phyloP scores from a whole-genome alignment of 2,329 filamentous ascomycete species.

The Leptographium wingfieldii region DNA sequence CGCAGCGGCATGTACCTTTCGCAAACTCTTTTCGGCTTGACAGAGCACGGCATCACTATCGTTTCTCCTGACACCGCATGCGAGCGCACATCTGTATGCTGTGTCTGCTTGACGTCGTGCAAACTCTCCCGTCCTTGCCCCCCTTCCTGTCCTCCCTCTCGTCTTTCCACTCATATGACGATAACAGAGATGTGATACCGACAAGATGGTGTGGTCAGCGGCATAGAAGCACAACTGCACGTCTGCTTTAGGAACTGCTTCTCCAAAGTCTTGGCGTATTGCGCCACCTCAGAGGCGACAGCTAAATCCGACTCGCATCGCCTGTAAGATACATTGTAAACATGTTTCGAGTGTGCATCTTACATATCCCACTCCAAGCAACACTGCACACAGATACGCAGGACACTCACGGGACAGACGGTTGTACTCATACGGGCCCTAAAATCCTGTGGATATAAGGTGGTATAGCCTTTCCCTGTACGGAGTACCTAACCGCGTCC shows the following conservation, averaged over 20 bases:
- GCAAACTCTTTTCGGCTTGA: background rate
- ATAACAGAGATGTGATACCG: background rate
- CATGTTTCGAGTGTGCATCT: too few species aligned
- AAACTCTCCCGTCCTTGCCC: background rate
- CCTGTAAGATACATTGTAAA: background rate
- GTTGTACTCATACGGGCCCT: too few species aligned
- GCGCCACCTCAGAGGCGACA: background rate
- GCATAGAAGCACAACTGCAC: background rate
- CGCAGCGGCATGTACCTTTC: background rate
- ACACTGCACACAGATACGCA: too few species aligned
- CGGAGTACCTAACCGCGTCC: too few species aligned
- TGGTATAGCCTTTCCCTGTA: too few species aligned
- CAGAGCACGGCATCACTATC: background rate
- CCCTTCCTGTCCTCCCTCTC: background rate
- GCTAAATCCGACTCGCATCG: background rate
- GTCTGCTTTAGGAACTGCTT: background rate
- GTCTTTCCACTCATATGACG: background rate
- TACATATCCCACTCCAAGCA: too few species aligned
- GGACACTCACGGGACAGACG: too few species aligned
- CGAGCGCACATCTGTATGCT: background rate
- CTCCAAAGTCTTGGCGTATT: background rate
- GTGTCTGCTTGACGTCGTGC: background rate
- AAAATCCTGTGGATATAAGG: too few species aligned
- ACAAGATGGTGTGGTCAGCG: background rate
- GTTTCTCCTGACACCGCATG: background rate